Percentiles rank a stretch among this genome's conserved stretches.
Evolutionary conservation across 2,329 filamentous ascomycete genomes (phyloP).

Genomic region (Alternaria gansuensis): DNA sequence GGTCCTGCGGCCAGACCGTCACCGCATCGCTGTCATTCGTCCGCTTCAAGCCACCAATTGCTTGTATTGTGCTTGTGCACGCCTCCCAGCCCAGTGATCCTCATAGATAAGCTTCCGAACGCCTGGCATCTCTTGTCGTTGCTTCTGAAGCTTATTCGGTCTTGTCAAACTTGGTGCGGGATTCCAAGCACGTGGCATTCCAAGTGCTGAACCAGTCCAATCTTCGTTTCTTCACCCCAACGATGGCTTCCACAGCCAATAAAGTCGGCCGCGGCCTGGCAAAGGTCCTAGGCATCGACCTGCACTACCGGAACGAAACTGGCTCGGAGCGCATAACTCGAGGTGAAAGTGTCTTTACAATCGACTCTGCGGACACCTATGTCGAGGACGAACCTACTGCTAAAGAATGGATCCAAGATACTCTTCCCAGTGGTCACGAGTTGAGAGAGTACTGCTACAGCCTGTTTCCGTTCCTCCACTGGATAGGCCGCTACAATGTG

Average conservation of each 20-base stretch:
- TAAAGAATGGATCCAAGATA: constrained; percentile 72
- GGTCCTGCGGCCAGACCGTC: constrained; percentile 7
- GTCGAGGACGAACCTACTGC: constrained; percentile 82
- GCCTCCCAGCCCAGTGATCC: constrained; percentile 19
- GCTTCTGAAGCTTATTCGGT: constrained; percentile 38
- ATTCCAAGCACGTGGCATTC: constrained; percentile 25
- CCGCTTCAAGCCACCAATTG: constrained; percentile 18
- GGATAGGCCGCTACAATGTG: constrained; percentile 87
- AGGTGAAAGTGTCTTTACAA: constrained; percentile 81
- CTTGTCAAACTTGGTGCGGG: constrained; percentile 30
- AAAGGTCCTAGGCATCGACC: constrained; percentile 82
- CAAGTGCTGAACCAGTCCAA: constrained; percentile 21
- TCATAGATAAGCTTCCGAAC: constrained; percentile 42
- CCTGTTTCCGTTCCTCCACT: constrained; percentile 87
- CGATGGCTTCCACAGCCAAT: constrained; percentile 52
- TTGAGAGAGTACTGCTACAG: constrained; percentile 69
- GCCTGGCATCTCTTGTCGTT: constrained; percentile 35
- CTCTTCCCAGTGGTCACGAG: constrained; percentile 67
- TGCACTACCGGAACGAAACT: constrained; percentile 71
- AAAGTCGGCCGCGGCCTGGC: constrained; percentile 77
- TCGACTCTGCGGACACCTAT: constrained; percentile 76
- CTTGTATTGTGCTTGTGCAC: constrained; percentile 22
- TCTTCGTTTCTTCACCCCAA: constrained; percentile 9
- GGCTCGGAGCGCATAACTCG: constrained; percentile 71
- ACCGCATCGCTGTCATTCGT: constrained; percentile 8